Conservation (phyloP, 2,329 filamentous ascomycete genomes). For the Aspergillus persii region DNA sequence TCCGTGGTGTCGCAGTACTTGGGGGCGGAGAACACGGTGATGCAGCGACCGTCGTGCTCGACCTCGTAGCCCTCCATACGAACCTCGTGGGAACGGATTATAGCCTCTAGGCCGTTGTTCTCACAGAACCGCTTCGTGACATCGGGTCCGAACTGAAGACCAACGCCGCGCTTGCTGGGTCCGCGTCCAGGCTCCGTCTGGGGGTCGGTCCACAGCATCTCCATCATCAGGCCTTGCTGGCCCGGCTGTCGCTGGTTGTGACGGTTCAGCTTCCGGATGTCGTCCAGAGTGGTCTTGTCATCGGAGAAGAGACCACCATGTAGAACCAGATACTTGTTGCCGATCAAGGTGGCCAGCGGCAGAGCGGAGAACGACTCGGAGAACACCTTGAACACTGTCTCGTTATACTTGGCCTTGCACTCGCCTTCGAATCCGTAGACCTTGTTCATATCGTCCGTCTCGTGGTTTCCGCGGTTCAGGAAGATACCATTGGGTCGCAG, state of each 20-base stretch:
- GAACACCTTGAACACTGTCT: conserved; percentile 93
- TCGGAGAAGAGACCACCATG: conserved; percentile 94
- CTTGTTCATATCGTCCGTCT: conserved; percentile 99
- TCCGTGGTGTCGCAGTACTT: conserved; percentile 97
- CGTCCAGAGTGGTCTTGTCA: conserved; percentile 85
- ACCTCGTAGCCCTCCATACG: conserved; percentile 99
- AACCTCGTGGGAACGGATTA: conserved; percentile 96
- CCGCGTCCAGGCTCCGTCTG: conserved; percentile 81
- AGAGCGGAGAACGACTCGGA: conserved; percentile 96
- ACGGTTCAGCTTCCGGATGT: conserved; percentile 88
- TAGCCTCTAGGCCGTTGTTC: conserved; percentile 87
- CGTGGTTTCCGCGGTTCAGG: conserved; percentile 96
- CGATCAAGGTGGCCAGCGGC: conserved; percentile 86
- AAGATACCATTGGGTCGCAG: conserved; percentile 83
- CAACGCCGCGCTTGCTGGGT: conserved; percentile 94
- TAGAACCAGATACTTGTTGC: conserved; percentile 84
- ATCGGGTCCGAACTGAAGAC: conserved; percentile 94
- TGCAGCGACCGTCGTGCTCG: conserved; percentile 92
- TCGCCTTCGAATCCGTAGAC: conserved; percentile 98
- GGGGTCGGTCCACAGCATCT: conserved; percentile 99
- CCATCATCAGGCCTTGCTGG: conserved; percentile 97
- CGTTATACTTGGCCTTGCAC: conserved; percentile 97
- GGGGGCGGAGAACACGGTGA: conserved; percentile 97
- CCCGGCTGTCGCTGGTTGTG: conserved; percentile 91
- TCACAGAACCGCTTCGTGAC: conserved; percentile 97